Base-by-base conservation (phyloP, 805 yeast genomes). In the Suhomyces sp. region DNA sequence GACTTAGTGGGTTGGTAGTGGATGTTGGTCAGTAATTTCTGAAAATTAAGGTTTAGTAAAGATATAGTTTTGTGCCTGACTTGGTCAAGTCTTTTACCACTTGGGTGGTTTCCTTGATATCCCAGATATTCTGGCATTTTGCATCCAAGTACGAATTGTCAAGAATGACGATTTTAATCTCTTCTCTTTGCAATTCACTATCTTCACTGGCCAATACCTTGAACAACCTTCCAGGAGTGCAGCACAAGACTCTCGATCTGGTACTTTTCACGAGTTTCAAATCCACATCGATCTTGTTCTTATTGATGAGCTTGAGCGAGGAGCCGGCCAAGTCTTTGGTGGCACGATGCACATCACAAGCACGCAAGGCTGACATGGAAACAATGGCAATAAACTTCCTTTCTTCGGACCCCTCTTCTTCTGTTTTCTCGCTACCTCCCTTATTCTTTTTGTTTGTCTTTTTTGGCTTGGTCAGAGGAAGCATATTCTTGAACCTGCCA, bases 291-390 rank as follows among this genome's bases (percentile, higher is more conserved):
- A 87, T 63, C 57, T 85, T 84, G 64, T 87, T 89, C 69, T 89
- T 89, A 55, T 85, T 81, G 61, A 89, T 89, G 46, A 89, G 64
- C 65, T 89, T 89, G 46, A 88, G 59, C 3, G 90, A 80, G 0
- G 84, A 80, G 9, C 82, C 78, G 39, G 73, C 60, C n/a, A 74
- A 53, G 50, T 60, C 77, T 64, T 68, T 76, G 49, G 80, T 67
- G 1, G 87, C 83, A 57, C 96, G 79, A 62, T 81, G 86, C 2
- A 90, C 78, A 60, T 92, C 97, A 61, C 97, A 93, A 1, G 90
- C 94, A 58, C 97, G 78, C 21, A 90, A 73, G 9, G 96, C 94
- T 0, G 96, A 89, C 75, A 87, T 79, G 0, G 92, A 79, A 13
- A 86, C 60, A 1, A 85, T 68, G 13, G 85, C 67, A 56, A 83